Base-by-base conservation (phyloP, 805 yeast genomes). In the Barnettozyma sucrosica region DNA sequence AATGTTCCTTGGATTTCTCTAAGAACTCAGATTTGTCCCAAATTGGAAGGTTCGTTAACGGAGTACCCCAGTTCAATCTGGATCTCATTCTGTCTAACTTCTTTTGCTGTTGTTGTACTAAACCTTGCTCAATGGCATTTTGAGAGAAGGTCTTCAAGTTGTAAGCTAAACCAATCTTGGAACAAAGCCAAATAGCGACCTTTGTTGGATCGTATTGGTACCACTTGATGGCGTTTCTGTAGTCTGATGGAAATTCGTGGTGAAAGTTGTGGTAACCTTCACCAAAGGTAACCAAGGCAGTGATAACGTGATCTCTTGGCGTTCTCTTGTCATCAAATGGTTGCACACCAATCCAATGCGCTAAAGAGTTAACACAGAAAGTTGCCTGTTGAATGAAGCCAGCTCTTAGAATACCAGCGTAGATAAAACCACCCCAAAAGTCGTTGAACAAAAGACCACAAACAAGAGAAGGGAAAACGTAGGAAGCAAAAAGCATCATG, bases 211-310 rank as follows among this genome's bases (percentile, higher is more conserved):
- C 95, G 63, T 80, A 85, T 74, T 85, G 92, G 72, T 81, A 85
- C 93, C 93, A 85, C 64, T 80, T 83, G 63, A 85, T 75, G 33
- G 93, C 93, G 63, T 85, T 85, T 77, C 95, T 80, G 76, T 85
- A 86, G 69, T 86, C 95, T 18, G 87, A 77, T 59, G 95, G 93
- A 76, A 85, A 86, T 72, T 85, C 95, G 66, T 86, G 95, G 67
- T 86, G 95, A 80, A 85, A 86, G 69, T 86, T 86, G 63, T 86
- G 93, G 74, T 85, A 85, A 53, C 95, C 95, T 69, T 86, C 95
- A 67, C 95, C 95, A 61, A 85, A 85, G 0, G 95, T 86, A 50
- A 85, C 89, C 50, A 85, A 69, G 5, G 93, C 93, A 44, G 93
- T 85, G 52, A 86, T 60, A 63, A 80, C 77, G 66, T 85, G 89